A percentile compares a stretch with the other conserved stretches of the same genome.
These are phyloP conservation scores for Gorgonomyces haynaldii DNA, from an alignment of 192 early-diverging fungal genomes.

Conservation along the genomic window DNA sequence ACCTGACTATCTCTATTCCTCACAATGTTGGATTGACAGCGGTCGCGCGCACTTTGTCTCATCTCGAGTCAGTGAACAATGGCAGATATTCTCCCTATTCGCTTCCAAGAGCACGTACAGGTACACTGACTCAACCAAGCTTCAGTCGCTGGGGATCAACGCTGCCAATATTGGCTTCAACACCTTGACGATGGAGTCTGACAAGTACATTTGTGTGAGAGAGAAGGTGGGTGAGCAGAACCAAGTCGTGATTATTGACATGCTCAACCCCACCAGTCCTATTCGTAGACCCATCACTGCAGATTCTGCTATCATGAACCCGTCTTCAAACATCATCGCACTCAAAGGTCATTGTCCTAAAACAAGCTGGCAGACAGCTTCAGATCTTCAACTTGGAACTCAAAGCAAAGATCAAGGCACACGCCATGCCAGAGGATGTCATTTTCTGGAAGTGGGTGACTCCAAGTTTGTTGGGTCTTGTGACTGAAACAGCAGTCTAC, in stretches of 20 bases:
- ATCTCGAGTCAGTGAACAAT: conserved; percentile 33
- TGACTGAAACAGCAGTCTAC: conserved; percentile 80
- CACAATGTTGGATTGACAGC: too few species aligned
- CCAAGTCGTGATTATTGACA: conserved; percentile 91
- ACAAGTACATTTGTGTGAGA: conserved; percentile 95
- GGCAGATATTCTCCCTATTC: conserved; percentile 78
- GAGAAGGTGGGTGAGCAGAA: conserved; percentile 76
- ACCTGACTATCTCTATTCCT: background rate
- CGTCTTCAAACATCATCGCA: conserved; percentile 83
- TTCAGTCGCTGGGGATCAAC: conserved; percentile 81
- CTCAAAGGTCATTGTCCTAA: conserved; percentile 62
- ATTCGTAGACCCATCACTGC: conserved; percentile 89
- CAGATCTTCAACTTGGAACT: conserved; percentile 97
- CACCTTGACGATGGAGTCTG: conserved; percentile 94
- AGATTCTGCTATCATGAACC: conserved; percentile 98
- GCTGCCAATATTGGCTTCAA: conserved; percentile 90
- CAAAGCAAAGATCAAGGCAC: conserved; percentile 91
- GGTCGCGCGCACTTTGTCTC: too few species aligned
- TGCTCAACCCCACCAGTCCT: conserved; percentile 71
- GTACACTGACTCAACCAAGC: conserved; percentile 52
- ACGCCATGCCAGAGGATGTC: conserved; percentile 83
- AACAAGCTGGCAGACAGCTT: conserved; percentile 68
- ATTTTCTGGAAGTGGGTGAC: conserved; percentile 96
- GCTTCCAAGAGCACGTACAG: conserved; percentile 94
- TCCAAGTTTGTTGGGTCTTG: conserved; percentile 69